Evolutionary conservation across 768 basidiomycete genomes (phyloP), one percentile per base, ranked within the genome.

Genomic region (Rhodotorula kratochvilovae): DNA sequence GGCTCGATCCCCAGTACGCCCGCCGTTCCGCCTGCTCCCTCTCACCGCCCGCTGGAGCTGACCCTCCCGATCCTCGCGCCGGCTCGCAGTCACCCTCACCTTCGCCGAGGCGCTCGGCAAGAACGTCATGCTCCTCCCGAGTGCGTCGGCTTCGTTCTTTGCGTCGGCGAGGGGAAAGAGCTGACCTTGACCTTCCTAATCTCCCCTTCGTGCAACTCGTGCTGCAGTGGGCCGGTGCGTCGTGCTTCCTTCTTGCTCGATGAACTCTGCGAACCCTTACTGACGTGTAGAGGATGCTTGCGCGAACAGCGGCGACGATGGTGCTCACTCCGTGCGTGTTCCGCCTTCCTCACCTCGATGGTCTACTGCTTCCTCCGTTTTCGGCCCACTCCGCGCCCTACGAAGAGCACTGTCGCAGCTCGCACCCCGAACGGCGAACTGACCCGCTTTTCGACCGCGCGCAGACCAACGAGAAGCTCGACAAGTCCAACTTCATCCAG

Each of bases 81-180:
- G 23, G 36, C 36, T 11, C 58, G 42, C 64, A 71, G 70, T 76
- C 56, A 94, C 92, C 8, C 84, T 97, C 67, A 94, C 92, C 3
- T 95, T 98, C 79, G 91, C 93, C 17, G 91, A 96, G 78, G 86
- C 86, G 55, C 82, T 96, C 57, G 86, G 87, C 43, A 88, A 92
- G 66, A 96, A 93, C 77, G 91, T 96, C 16, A 80, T 94, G 67
- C 82, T 97, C 29, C 83, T 97, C 39, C 95, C 93, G 1, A 72
- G 64, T 75, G n/a, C 45, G 65, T 57, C 29, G 23, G 0, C 31
- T 45, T 19, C 43, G 29, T n/a, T 25, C 31, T 3, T 63, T 7
- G 25, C 48, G 25, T 19, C 17, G 45, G 17, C 45, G 12, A 2
- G 7, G 39, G 13, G 6, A 6, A 39, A 6, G 31, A 2, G 17